Conservation (phyloP, 1,139 yeast species). For the Taphrina betulina region DNA sequence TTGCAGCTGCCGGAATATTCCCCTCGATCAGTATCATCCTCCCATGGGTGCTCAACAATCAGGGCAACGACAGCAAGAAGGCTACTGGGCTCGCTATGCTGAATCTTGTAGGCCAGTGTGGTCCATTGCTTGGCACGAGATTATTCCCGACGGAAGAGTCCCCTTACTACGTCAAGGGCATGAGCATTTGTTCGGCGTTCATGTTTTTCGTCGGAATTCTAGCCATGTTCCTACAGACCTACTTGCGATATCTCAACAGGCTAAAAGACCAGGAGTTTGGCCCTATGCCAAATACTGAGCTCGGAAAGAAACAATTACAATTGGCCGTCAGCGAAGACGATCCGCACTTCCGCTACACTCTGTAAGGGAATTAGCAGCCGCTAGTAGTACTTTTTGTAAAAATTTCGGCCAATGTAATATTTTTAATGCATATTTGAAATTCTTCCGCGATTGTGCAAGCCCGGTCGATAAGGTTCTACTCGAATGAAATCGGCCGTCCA, state of each 20-base stretch:
- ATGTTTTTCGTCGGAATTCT: not conserved
- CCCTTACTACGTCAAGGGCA: slow-evolving; percentile 42
- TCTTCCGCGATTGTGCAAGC: no score
- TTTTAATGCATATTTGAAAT: no score
- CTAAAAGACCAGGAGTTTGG: not conserved
- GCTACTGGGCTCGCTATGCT: slow-evolving; percentile 43
- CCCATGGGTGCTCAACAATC: slow-evolving; percentile 44
- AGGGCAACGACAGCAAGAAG: slow-evolving; percentile 42
- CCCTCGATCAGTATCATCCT: slow-evolving; percentile 42
- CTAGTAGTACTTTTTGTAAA: no score
- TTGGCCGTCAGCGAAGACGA: not conserved
- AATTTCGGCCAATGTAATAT: no score
- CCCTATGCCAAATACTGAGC: not conserved
- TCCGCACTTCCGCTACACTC: not conserved
- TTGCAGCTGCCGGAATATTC: slow-evolving; percentile 44
- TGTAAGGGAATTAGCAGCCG: not conserved
- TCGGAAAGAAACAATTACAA: not conserved
- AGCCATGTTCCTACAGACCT: not conserved
- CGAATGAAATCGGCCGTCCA: not conserved
- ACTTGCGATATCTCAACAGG: not conserved
- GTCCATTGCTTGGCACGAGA: slow-evolving; percentile 44
- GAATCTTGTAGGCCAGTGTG: slow-evolving; percentile 44
- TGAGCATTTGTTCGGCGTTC: not conserved
- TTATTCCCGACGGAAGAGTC: slow-evolving; percentile 42
- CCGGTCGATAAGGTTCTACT: no score